Evolutionary conservation across 805 yeast genomes (phyloP).

Genomic region (Metschnikowia orientalis): DNA sequence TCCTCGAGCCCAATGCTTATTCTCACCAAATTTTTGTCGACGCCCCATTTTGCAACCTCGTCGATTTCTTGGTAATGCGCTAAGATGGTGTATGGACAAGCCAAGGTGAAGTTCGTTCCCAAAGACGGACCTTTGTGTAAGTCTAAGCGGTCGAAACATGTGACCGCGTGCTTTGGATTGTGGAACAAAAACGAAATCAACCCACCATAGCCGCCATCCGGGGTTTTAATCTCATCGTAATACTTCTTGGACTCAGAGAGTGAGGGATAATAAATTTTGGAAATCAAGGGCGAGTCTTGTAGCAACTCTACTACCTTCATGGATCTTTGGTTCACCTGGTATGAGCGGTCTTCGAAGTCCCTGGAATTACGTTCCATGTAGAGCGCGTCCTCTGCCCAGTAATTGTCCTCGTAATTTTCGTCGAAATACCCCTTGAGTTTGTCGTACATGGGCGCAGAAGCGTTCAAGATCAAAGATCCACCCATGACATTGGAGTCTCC

Average conservation of each 20-base stretch:
- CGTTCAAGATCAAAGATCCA: conserved; percentile 80
- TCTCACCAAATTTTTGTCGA: conserved; percentile 71
- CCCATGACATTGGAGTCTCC: conserved; percentile 97
- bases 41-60: conserved; percentile 76
- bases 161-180: conserved; percentile 57
- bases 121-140: conserved; percentile 86
- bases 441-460: conserved; percentile 48
- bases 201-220: conserved; percentile 85
- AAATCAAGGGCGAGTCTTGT: conserved; percentile 47
- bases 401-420: conserved; percentile 58
- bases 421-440: conserved; percentile 47
- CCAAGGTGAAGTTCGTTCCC: conserved; percentile 85
- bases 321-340: conserved; percentile 53
- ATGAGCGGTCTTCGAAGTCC: conserved; percentile 68
- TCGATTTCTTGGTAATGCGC: conserved; percentile 83
- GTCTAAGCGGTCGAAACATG: conserved; percentile 66
- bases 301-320: conserved; percentile 52
- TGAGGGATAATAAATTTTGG: conserved; percentile 69
- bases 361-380: conserved; percentile 89
- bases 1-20: conserved; percentile 85
- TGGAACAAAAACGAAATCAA: conserved; percentile 70
- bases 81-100: conserved; percentile 83
- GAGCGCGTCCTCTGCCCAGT: conserved; percentile 94
- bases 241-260: conserved; percentile 49
- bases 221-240: conserved; percentile 68